Conservation (phyloP, 495 filamentous ascomycete genomes). For the Parathielavia hyrcaniae region DNA sequence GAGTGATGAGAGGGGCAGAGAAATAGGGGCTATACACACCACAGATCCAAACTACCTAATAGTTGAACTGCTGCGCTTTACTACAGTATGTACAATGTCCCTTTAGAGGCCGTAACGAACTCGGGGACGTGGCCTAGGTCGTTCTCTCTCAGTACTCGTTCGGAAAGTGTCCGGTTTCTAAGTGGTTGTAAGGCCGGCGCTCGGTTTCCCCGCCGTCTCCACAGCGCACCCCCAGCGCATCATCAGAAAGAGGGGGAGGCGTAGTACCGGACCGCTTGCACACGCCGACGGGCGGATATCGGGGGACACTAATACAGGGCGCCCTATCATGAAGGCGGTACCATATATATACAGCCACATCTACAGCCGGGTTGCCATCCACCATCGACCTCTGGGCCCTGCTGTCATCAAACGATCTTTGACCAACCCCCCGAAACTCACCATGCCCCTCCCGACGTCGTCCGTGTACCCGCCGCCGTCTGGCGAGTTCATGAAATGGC, state of each 20-base stretch:
- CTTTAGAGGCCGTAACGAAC: too few species aligned
- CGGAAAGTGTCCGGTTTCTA: background rate
- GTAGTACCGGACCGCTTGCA: constrained; percentile 1
- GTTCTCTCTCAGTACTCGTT: background rate
- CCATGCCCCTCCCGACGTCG: constrained; percentile 40
- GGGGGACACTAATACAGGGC: background rate
- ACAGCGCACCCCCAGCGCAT: background rate
- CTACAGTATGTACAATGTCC: too few species aligned
- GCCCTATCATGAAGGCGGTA: background rate
- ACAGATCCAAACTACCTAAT: too few species aligned
- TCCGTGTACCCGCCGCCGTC: constrained; percentile 57
- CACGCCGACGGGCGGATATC: constrained; percentile 8
- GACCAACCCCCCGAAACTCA: background rate
- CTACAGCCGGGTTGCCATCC: background rate
- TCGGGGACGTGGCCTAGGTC: too few species aligned
- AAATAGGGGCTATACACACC: too few species aligned
- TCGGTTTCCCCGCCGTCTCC: constrained; percentile 9
- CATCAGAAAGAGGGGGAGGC: constrained; percentile 8
- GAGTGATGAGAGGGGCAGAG: too few species aligned
- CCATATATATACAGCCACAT: background rate
- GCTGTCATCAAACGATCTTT: background rate
- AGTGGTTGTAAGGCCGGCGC: constrained; percentile 1
- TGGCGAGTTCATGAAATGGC: constrained; percentile 58
- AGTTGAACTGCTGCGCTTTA: too few species aligned
- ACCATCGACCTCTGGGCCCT: background rate